A percentile compares a stretch with the other conserved stretches of the same genome.
Evolutionary conservation across 352 stramenopile species (phyloP).

Genomic region (Phytophthora litchii): DNA sequence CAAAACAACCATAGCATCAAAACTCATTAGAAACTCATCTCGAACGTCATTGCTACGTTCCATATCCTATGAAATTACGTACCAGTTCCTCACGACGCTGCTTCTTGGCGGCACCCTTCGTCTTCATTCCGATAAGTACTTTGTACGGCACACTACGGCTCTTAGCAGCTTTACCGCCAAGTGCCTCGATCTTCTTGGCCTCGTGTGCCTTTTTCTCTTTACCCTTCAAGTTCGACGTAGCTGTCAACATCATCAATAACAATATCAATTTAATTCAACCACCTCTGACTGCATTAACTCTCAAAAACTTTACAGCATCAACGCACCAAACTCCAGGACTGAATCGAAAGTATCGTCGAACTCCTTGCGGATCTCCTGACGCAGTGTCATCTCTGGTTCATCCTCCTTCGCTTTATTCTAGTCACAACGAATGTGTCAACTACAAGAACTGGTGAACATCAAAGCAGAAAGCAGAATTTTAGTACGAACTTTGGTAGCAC

Average conservation of each 20-base stretch:
- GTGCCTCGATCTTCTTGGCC: conserved; percentile 69
- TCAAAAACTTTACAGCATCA: background rate
- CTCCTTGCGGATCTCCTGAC: conserved; percentile 77
- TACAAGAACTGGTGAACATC: background rate
- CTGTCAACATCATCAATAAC: conserved; percentile 26
- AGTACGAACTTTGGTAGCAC: conserved; percentile 33
- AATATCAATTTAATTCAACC: too few relatives aligned
- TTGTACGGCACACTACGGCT: conserved; percentile 73
- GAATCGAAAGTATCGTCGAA: conserved; percentile 77
- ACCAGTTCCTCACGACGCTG: conserved; percentile 66
- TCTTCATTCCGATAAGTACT: conserved; percentile 76
- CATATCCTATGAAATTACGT: conserved; percentile 3
- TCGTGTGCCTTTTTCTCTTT: conserved; percentile 85
- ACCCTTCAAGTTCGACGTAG: conserved; percentile 59
- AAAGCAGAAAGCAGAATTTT: background rate
- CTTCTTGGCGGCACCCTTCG: conserved; percentile 57
- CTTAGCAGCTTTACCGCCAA: conserved; percentile 67
- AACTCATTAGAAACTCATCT: background rate
- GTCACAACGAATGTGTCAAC: conserved; percentile 12
- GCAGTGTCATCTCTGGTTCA: conserved; percentile 50
- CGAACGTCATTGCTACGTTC: too few relatives aligned
- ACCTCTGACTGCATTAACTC: conserved; percentile 7
- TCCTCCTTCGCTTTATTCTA: conserved; percentile 34
- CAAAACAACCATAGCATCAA: conserved; percentile 8
- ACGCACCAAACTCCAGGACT: conserved; percentile 73